These are phyloP conservation scores for Babesia ovata DNA, from an alignment of 169 alveolate genomes.

Conservation along the genomic window DNA sequence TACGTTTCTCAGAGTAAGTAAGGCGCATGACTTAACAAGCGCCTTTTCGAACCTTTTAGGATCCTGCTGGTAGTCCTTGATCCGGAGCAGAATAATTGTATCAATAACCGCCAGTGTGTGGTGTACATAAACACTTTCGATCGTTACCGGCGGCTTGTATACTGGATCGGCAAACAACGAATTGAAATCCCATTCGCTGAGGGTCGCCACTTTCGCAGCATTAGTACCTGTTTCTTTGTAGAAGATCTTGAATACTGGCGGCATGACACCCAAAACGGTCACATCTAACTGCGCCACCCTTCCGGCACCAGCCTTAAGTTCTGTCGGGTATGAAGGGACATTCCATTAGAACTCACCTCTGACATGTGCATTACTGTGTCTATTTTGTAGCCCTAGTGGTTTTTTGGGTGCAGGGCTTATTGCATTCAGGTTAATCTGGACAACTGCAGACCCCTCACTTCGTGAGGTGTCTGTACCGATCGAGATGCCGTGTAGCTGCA, in stretches of 20 bases:
- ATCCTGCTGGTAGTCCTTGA: constrained; percentile 19
- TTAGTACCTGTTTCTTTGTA: constrained; percentile 25
- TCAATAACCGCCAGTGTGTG: constrained; percentile 34
- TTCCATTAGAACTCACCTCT: constrained; percentile 23
- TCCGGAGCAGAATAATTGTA: constrained; percentile 34
- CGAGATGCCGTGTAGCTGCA: constrained; percentile 48
- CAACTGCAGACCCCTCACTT: neutral
- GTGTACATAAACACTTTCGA: constrained; percentile 12
- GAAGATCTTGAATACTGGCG: constrained; percentile 43
- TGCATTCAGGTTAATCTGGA: constrained; percentile 20
- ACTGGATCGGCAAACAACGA: constrained; percentile 29
- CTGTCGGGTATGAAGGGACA: constrained; percentile 5
- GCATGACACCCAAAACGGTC: constrained; percentile 47
- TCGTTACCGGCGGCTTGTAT: constrained; percentile 14
- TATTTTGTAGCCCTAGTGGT: constrained; percentile 48
- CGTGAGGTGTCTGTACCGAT: constrained; percentile 6
- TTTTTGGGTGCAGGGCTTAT: constrained; percentile 33
- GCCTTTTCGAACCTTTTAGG: constrained; percentile 18
- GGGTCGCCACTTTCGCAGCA: neutral
- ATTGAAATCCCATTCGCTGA: constrained; percentile 45
- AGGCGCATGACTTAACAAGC: constrained; percentile 37
- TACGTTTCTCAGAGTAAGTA: constrained; percentile 42
- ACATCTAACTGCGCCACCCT: constrained; percentile 54
- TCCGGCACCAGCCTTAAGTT: constrained; percentile 49
- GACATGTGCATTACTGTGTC: constrained; percentile 43